phyloP scores from a whole-genome alignment of 2,329 filamentous ascomycete species.

The Alternaria postmessia region DNA sequence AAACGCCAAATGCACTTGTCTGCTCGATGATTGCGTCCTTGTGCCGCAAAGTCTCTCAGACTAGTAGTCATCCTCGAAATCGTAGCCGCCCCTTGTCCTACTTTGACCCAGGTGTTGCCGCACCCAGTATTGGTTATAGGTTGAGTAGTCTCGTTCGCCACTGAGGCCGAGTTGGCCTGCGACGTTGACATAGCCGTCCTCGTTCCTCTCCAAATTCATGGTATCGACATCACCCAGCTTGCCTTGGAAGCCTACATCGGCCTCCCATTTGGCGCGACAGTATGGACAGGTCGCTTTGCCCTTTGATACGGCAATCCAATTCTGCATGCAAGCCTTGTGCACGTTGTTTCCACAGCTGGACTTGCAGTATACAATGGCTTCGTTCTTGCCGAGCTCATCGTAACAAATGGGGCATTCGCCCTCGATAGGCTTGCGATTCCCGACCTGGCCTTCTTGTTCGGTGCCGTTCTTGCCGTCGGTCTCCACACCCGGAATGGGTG shows the following conservation, averaged over 20 bases:
- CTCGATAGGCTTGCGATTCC: conserved; percentile 66
- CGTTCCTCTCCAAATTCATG: conserved; percentile 52
- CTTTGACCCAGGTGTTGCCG: conserved; percentile 19
- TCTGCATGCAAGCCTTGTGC: conserved; percentile 65
- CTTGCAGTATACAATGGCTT: conserved; percentile 62
- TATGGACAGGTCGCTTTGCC: conserved; percentile 66
- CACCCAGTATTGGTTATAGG: conserved; percentile 40
- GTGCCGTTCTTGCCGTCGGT: conserved; percentile 41
- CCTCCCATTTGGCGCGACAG: conserved; percentile 65
- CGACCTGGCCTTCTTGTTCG: conserved; percentile 37
- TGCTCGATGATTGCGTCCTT: not conserved
- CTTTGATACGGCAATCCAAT: conserved; percentile 54
- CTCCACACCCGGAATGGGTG: conserved; percentile 56
- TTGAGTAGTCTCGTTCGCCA: conserved; percentile 51
- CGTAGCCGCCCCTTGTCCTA: conserved; percentile 6
- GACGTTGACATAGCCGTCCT: conserved; percentile 70
- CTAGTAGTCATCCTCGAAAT: conserved; percentile 5
- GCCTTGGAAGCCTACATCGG: conserved; percentile 52
- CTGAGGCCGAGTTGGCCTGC: conserved; percentile 68
- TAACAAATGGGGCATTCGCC: conserved; percentile 70
- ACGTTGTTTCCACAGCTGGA: conserved; percentile 69
- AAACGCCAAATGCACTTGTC: conserved; percentile 2
- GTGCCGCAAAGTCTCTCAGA: not conserved
- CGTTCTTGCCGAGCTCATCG: conserved; percentile 44
- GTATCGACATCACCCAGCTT: conserved; percentile 55